Evolutionary conservation across 2,329 filamentous ascomycete species (phyloP), one percentile per base, ranked within the genome.

Genomic region (Botrytis pseudocinerea): DNA sequence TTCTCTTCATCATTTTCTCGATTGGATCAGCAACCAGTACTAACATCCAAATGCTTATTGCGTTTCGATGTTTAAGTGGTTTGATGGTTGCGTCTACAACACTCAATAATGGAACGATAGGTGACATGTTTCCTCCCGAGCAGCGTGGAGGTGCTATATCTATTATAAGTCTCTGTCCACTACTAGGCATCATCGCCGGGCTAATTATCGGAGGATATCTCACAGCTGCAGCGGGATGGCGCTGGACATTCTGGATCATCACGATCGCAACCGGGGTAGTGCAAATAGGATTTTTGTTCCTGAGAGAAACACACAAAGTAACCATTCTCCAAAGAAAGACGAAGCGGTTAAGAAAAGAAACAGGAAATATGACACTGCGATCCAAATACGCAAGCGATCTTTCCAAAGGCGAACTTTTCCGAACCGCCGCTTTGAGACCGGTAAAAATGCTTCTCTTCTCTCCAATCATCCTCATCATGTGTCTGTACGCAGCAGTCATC

Each of bases 11-110:
- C 3, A 85, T 86, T 65, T 76, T 76, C 69, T 78, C 69, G 0
- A 72, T 78, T 18, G 69, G 69, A 46, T 86, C 86, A 76, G 87
- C 87, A 0, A 79, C 86, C 38, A 83, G 86, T 0, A 84, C 84
- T 0, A 83, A 82, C 20, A 78, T 87, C 28, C 81, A 79, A 16
- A 79, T 84, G 62, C 82, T 91, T 44, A 85, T 90, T 64, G 84
- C 82, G 18, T 89, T 91, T 76, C 87, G 90, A 2, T 87, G 92
- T 75, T 76, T 92, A 5, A 85, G 87, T 4, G 92, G 91, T 14
- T 80, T 88, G 20, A 81, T 88, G 22, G 90, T 90, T 69, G 66
- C 76, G 16, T 65, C 71, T 20, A 70, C 93, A 16, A 91, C 90
- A 0, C 89, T 90, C 74, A 76, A 76, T 16, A 88, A 88, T 51